A percentile compares a stretch with the other conserved stretches of the same genome.
Conservation (phyloP, 257 asterid genomes). For the Rauvolfia tetraphylla region DNA sequence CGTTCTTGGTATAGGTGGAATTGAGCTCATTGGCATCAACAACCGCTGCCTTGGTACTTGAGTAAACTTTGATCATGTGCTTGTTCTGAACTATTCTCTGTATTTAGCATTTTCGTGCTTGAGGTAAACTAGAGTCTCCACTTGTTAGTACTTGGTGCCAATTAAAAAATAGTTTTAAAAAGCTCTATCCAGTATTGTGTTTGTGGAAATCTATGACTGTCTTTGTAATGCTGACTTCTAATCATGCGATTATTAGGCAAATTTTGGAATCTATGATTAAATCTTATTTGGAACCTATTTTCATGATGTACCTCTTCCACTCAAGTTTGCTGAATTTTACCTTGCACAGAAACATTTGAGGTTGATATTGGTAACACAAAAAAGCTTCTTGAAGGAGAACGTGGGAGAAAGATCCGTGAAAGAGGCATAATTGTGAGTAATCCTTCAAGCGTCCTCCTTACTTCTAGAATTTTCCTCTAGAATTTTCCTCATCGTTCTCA, state of each 20-base stretch:
- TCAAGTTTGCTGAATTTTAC: not conserved
- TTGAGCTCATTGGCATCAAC: slow-evolving; percentile 84
- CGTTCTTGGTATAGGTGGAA: slow-evolving; percentile 63
- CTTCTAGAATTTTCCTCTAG: not conserved
- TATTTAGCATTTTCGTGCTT: not conserved
- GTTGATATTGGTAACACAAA: slow-evolving; percentile 81
- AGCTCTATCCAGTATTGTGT: not conserved
- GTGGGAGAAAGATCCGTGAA: slow-evolving; percentile 57
- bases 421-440: slow-evolving; percentile 63
- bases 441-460: not conserved
- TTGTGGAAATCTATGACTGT: not conserved
- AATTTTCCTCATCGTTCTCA: not conserved
- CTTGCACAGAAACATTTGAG: slow-evolving; percentile 60
- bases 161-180: too few relatives aligned
- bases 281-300: not conserved
- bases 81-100: not conserved
- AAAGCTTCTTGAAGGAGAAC: slow-evolving; percentile 81
- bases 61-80: not conserved
- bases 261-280: not conserved
- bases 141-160: not conserved
- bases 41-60: slow-evolving; percentile 75
- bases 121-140: not conserved
- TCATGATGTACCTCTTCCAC: not conserved
- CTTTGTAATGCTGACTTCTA: not conserved
- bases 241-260: not conserved